These are phyloP conservation scores for Penicillium soppii DNA, from an alignment of 495 filamentous ascomycete species.

Conservation along the genomic window DNA sequence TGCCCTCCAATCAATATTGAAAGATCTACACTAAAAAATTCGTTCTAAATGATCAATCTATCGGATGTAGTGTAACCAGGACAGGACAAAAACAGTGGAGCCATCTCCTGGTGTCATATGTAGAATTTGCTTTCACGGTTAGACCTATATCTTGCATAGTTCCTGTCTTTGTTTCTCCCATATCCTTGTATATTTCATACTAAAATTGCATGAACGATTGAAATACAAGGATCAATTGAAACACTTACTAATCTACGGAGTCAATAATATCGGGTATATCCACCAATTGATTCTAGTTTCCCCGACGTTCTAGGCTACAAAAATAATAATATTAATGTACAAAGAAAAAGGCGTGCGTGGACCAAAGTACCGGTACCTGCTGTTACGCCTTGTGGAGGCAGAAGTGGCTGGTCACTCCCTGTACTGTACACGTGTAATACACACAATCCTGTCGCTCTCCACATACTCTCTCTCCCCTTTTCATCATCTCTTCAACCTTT, in stretches of 20 bases:
- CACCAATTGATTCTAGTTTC: too few species aligned
- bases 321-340: too few species aligned
- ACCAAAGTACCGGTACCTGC: slow-evolving; percentile 5
- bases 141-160: too few species aligned
- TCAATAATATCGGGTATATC: too few species aligned
- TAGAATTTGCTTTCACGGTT: too few species aligned
- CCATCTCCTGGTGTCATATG: too few species aligned
- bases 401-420: slow-evolving; percentile 6
- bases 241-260: too few species aligned
- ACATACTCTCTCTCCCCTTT: neutral
- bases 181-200: too few species aligned
- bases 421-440: slow-evolving; percentile 20
- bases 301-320: slow-evolving; percentile 3
- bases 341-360: neutral
- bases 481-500: neutral
- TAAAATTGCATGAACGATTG: neutral
- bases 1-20: neutral
- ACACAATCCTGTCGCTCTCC: slow-evolving; percentile 19
- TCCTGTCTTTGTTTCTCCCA: too few species aligned
- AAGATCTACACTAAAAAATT: neutral
- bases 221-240: too few species aligned
- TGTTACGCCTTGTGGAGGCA: slow-evolving; percentile 2
- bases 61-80: neutral
- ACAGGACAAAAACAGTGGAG: too few species aligned
- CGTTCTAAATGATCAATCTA: neutral